These are phyloP conservation scores for Herpotrichia juniperi DNA, from an alignment of 2,329 filamentous ascomycete species.

Conservation along the genomic window DNA sequence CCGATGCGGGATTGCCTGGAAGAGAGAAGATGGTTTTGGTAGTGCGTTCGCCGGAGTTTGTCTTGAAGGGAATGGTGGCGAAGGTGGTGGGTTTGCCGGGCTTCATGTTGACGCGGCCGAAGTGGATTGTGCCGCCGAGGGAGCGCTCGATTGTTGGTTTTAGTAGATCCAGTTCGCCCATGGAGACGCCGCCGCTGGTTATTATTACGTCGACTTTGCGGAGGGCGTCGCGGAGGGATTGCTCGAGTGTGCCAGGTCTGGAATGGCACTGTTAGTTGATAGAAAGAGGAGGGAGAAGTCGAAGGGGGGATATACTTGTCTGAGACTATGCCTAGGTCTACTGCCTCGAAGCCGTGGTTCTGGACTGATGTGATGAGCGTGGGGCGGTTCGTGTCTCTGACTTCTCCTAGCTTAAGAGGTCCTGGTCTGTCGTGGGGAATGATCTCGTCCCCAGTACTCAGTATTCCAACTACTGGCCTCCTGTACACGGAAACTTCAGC, in stretches of 20 bases:
- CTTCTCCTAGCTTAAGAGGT: slow-evolving; percentile 76
- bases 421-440: slow-evolving; percentile 72
- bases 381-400: slow-evolving; percentile 91
- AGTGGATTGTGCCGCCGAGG: slow-evolving; percentile 91
- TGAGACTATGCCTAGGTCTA: slow-evolving; percentile 85
- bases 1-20: slow-evolving; percentile 92
- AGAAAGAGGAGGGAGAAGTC: background rate
- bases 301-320: slow-evolving; percentile 64
- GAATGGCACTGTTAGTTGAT: slow-evolving; percentile 30
- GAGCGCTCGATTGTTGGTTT: slow-evolving; percentile 94
- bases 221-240: slow-evolving; percentile 76
- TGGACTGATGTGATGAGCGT: slow-evolving; percentile 79
- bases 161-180: slow-evolving; percentile 95
- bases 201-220: slow-evolving; percentile 80
- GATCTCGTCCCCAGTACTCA: slow-evolving; percentile 96
- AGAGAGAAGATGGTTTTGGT: slow-evolving; percentile 83
- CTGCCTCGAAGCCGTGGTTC: slow-evolving; percentile 75
- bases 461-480: slow-evolving; percentile 79
- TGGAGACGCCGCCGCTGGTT: slow-evolving; percentile 92
- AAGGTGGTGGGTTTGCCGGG: slow-evolving; percentile 98
- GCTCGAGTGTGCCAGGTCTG: slow-evolving; percentile 73
- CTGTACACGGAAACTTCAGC: slow-evolving; percentile 73
- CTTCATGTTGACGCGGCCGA: slow-evolving; percentile 96
- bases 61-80: slow-evolving; percentile 77
- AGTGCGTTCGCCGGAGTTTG: slow-evolving; percentile 57